Evolutionary conservation across 2,329 filamentous ascomycete genomes (phyloP), one percentile per base, ranked within the genome.

Genomic region (Magnaporthiopsis rhizophila): DNA sequence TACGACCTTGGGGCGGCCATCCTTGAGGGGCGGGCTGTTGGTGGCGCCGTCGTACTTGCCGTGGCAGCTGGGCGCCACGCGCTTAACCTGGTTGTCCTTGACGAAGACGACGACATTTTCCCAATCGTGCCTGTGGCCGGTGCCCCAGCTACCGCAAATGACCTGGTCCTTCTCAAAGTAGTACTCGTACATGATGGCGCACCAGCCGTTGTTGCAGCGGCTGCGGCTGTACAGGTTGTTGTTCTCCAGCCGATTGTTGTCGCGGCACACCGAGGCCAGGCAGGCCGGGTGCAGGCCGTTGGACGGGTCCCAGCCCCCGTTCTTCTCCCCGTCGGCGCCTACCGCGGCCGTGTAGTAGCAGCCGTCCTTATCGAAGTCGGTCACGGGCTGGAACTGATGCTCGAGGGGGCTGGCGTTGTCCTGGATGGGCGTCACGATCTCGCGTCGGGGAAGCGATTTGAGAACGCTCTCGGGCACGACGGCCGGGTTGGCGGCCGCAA

Each of bases 121-220:
- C 72, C 74, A 77, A 67, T 77, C 76, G 65, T 77, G 73, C 3
- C 75, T 72, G 65, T 77, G 75, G 30, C 30, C 30, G 30, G 2
- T 30, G 30, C 2, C 30, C 30, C 30, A 30, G 30, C 30, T 30
- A 3, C 30, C 30, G 30, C 30, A 30, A 30, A 59, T 21, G 13
- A 59, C n/a, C 58, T 59, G 58, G 58, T 59, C 58, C 58, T 59
- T 59, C 13, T 59, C 76, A 64, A 78, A 78, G 69, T 77, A 79
- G 68, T 78, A 77, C 66, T 72, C 75, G 68, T 79, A 78, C 24
- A 77, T 57, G 68, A 75, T 71, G 7, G 71, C 76, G 69, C 77
- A 79, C 75, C 74, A 77, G 60, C 72, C 73, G 67, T 74, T 72
- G 66, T 78, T 78, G 70, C 77, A 78, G 6, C 73, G 72, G 64